phyloP scores from a whole-genome alignment of 1,139 yeast species.

The Arxiozyma telluris region DNA sequence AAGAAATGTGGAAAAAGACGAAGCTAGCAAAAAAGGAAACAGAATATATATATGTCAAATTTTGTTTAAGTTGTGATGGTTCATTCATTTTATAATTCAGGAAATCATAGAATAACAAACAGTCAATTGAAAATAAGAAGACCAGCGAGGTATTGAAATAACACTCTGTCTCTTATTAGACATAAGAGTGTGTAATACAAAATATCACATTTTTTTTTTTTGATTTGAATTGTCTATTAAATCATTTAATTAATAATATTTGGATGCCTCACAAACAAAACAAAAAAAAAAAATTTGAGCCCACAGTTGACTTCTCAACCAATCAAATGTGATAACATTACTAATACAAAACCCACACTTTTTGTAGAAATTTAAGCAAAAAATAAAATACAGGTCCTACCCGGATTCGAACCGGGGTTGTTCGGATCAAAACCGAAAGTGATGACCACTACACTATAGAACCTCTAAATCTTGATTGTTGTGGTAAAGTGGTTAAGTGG shows the following conservation, averaged over 20 bases:
- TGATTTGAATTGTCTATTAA: not conserved
- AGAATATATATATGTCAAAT: too few relatives aligned
- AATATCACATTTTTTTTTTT: too few relatives aligned
- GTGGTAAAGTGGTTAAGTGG: too few relatives aligned
- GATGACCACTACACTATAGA: slow-evolving; percentile 58
- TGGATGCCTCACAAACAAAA: not conserved
- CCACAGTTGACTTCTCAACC: not conserved
- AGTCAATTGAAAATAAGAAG: too few relatives aligned
- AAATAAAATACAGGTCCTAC: slow-evolving; percentile 59
- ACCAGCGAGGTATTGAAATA: too few relatives aligned
- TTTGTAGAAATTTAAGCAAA: not conserved
- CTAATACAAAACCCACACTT: not conserved
- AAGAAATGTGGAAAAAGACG: not conserved
- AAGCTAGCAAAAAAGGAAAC: too few relatives aligned
- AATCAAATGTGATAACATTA: not conserved
- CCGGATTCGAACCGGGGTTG: slow-evolving; percentile 96
- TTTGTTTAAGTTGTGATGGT: not conserved
- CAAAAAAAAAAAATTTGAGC: not conserved
- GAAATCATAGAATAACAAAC: too few relatives aligned
- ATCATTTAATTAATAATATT: not conserved
- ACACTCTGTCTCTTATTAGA: not conserved
- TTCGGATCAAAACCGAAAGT: slow-evolving; percentile 67
- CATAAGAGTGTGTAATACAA: too few relatives aligned
- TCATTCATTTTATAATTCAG: too few relatives aligned
- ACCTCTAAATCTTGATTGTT: not conserved